These are phyloP conservation scores for Cetradonia linearis DNA, from an alignment of 495 filamentous ascomycete species.

Conservation along the genomic window DNA sequence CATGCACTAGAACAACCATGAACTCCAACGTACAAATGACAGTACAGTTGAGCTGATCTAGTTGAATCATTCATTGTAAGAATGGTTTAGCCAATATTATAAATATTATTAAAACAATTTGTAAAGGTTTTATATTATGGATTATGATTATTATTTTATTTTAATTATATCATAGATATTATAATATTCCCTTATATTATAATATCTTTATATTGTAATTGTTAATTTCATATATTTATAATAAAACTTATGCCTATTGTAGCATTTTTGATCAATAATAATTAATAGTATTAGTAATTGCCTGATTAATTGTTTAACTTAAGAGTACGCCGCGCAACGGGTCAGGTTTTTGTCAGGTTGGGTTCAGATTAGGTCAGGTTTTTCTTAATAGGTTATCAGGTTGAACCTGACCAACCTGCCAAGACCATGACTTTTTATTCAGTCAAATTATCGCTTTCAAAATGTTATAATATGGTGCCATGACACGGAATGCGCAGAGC, in stretches of 20 bases:
- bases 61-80: neutral
- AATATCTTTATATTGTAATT: neutral
- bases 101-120: conserved; percentile 9
- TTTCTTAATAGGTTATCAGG: no score
- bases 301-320: no score
- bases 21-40: neutral
- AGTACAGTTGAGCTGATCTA: neutral
- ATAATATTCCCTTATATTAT: neutral
- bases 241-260: neutral
- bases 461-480: no score
- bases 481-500: no score
- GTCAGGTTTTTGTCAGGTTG: no score
- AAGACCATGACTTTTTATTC: no score
- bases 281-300: neutral
- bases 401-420: no score
- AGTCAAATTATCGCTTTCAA: no score
- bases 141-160: neutral
- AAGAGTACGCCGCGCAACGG: no score
- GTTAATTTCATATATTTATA: neutral
- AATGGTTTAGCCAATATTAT: neutral
- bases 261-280: neutral
- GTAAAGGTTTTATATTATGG: neutral
- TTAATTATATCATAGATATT: neutral
- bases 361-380: no score
- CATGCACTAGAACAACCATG: no score